These are phyloP conservation scores for Bombardia bombarda DNA, from an alignment of 495 filamentous ascomycete genomes.

Conservation along the genomic window DNA sequence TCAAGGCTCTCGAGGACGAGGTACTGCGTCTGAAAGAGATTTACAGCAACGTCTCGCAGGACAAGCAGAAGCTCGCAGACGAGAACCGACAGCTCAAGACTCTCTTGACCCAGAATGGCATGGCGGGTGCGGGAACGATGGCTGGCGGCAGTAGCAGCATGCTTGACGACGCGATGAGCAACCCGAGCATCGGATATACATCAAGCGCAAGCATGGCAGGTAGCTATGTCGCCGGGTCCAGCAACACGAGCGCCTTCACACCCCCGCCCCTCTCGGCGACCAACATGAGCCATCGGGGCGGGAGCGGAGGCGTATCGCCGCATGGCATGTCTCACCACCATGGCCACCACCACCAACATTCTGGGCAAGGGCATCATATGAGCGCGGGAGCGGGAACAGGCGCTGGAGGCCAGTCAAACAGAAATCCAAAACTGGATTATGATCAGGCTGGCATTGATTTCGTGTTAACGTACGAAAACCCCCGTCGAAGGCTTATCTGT, in stretches of 20 bases:
- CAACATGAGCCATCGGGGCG: constrained; percentile 6
- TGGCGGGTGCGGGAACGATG: constrained; percentile 31
- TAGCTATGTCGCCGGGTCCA: constrained; percentile 28
- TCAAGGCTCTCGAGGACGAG: constrained; percentile 86
- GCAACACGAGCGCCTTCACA: constrained; percentile 35
- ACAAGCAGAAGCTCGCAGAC: constrained; percentile 57
- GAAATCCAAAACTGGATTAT: constrained; percentile 58
- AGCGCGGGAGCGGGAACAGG: constrained; percentile 1
- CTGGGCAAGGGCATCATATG: constrained; percentile 6
- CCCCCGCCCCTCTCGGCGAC: constrained; percentile 33
- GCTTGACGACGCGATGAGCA: constrained; percentile 38
- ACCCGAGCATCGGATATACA: constrained; percentile 38
- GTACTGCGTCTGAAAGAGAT: constrained; percentile 63
- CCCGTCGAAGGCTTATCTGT: constrained; percentile 55
- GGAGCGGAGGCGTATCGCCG: constrained; percentile 25
- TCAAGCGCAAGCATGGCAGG: constrained; percentile 53
- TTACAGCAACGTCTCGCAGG: constrained; percentile 51
- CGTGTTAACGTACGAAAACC: constrained; percentile 79
- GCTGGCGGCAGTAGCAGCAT: constrained; percentile 27
- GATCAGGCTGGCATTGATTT: constrained; percentile 90
- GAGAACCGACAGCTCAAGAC: constrained; percentile 74
- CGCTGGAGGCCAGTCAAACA: constrained; percentile 9
- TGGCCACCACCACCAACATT: constrained; percentile 12
- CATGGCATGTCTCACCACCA: constrained; percentile 25
- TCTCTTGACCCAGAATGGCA: constrained; percentile 65